phyloP scores from a whole-genome alignment of 805 yeast species.

The Starmerella ratchasimensis region DNA sequence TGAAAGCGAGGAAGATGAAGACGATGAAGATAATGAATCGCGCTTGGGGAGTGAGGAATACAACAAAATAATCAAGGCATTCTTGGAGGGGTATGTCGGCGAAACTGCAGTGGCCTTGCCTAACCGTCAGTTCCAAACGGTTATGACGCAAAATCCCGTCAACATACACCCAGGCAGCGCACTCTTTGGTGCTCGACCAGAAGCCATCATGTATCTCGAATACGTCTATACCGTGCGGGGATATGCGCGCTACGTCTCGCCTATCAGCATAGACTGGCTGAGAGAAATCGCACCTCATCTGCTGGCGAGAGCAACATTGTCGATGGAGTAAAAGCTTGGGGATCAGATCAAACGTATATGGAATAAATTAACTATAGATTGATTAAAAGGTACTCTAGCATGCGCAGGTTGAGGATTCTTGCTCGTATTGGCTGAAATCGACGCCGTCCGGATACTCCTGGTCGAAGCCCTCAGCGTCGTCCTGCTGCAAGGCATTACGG shows the following conservation, averaged over 20 bases:
- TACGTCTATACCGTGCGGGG: constrained; percentile 88
- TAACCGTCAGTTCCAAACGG: constrained; percentile 81
- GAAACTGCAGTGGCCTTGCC: constrained; percentile 93
- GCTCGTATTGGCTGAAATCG: constrained; percentile 73
- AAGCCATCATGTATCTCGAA: constrained; percentile 88
- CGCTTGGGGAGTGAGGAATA: constrained; percentile 30
- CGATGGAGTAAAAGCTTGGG: neutral
- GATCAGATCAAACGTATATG: neutral
- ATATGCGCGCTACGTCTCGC: constrained; percentile 79
- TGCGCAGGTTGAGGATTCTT: constrained; percentile 60
- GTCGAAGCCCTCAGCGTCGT: constrained; percentile 75
- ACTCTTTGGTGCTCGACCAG: constrained; percentile 66
- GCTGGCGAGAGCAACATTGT: constrained; percentile 11
- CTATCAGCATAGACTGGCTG: constrained; percentile 70
- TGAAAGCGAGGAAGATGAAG: constrained; percentile 2
- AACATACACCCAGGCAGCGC: constrained; percentile 84
- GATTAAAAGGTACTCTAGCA: constrained; percentile 33
- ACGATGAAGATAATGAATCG: constrained; percentile 4
- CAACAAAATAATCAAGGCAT: constrained; percentile 55
- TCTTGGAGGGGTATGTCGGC: constrained; percentile 67
- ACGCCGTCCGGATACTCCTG: constrained; percentile 96
- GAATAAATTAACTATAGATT: neutral
- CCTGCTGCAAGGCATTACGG: constrained; percentile 89
- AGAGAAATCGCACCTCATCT: constrained; percentile 16
- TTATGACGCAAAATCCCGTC: constrained; percentile 61